Conservation (phyloP, 2,329 filamentous ascomycete genomes). For the Penicillium sp. region DNA sequence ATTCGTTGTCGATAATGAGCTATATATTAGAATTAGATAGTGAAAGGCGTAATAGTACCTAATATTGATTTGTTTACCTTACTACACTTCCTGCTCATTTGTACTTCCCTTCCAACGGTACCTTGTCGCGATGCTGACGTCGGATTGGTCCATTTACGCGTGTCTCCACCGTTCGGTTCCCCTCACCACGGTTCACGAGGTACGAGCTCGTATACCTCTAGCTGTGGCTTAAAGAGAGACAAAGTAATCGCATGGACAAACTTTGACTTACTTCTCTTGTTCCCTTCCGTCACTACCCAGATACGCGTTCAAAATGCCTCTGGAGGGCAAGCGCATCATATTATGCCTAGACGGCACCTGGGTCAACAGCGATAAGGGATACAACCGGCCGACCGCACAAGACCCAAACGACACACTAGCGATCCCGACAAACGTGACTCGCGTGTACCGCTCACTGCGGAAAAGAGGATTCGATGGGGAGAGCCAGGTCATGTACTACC, state of each 20-base stretch:
- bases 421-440: conserved; percentile 19
- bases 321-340: conserved; percentile 15
- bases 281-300: neutral
- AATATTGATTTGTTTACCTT: neutral
- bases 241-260: neutral
- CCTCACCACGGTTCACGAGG: neutral
- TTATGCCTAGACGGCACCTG: conserved; percentile 21
- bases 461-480: conserved; percentile 15
- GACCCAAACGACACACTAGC: conserved; percentile 17
- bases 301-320: conserved; percentile 7
- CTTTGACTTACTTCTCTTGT: neutral
- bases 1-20: neutral
- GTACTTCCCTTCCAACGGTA: neutral
- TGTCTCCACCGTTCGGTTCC: neutral
- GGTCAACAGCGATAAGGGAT: conserved; percentile 22
- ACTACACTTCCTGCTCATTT: neutral
- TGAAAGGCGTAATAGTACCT: neutral
- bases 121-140: neutral
- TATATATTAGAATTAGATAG: neutral
- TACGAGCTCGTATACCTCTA: neutral
- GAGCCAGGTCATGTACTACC: conserved; percentile 18
- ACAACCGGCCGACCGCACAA: conserved; percentile 11
- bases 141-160: neutral
- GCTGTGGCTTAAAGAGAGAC: neutral
- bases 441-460: conserved; percentile 13